Conservation (phyloP, 2,329 filamentous ascomycete species). For the Phyllosticta citriasiana region DNA sequence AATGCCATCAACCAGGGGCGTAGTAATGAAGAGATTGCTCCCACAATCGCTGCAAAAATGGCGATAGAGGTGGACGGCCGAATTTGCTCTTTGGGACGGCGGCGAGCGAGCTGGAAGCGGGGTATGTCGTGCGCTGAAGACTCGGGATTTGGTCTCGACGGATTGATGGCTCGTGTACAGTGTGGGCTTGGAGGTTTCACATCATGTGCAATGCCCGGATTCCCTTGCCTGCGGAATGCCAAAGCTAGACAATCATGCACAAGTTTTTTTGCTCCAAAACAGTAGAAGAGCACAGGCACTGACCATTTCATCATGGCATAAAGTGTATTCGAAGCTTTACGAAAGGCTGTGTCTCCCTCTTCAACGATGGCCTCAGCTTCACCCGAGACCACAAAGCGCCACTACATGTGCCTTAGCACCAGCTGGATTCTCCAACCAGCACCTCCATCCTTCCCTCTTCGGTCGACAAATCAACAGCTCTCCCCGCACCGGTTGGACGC, state of each 20-base stretch:
- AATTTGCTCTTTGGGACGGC: background rate
- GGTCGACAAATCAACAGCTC: background rate
- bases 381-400: background rate
- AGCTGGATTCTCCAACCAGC: background rate
- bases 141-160: background rate
- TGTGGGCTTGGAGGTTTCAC: no score
- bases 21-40: background rate
- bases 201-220: no score
- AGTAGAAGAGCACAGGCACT: no score
- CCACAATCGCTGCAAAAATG: constrained; percentile 6
- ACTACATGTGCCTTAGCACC: background rate
- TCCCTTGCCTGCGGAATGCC: no score
- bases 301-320: no score
- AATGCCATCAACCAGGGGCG: background rate
- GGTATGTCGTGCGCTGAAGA: background rate
- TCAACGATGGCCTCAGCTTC: background rate
- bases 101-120: background rate
- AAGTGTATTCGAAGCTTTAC: no score
- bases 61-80: background rate
- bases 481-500: background rate
- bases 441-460: background rate
- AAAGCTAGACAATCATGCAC: no score
- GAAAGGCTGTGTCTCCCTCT: no score
- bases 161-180: no score
- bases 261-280: no score